Evolutionary conservation across 2,329 filamentous ascomycete species (phyloP).

Genomic region (Penicillium sp.): DNA sequence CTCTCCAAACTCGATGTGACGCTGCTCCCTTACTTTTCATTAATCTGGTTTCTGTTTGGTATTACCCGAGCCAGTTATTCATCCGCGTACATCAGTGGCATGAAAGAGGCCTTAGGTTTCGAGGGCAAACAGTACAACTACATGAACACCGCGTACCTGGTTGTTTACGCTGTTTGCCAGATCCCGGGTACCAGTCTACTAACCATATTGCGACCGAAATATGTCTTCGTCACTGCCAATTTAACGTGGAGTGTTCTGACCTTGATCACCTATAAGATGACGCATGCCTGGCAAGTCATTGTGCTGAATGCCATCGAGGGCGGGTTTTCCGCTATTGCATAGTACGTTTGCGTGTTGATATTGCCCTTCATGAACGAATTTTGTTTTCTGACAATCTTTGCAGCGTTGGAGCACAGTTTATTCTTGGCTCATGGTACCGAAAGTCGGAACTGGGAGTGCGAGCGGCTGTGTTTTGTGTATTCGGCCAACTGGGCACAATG

Average conservation of each 20-base stretch:
- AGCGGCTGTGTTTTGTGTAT: constrained; percentile 37
- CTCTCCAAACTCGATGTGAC: constrained; percentile 45
- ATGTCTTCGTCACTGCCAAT: constrained; percentile 47
- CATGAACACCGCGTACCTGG: constrained; percentile 39
- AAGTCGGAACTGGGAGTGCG: constrained; percentile 44
- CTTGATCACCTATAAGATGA: constrained; percentile 45
- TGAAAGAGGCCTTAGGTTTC: constrained; percentile 41
- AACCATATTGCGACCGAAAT: constrained; percentile 40
- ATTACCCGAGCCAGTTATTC: constrained; percentile 47
- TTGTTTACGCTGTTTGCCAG: constrained; percentile 48
- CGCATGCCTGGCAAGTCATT: constrained; percentile 47
- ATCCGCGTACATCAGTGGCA: constrained; percentile 46
- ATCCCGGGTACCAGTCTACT: constrained; percentile 47
- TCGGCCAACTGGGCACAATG: constrained; percentile 48
- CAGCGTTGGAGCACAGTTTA: constrained; percentile 47
- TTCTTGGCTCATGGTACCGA: constrained; percentile 49
- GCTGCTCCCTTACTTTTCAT: constrained; percentile 46
- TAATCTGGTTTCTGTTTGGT: constrained; percentile 52
- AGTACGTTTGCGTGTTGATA: constrained; percentile 28
- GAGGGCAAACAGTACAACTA: constrained; percentile 45
- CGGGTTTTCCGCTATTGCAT: constrained; percentile 46
- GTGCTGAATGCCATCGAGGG: constrained; percentile 48
- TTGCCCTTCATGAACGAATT: not conserved
- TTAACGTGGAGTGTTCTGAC: constrained; percentile 48
- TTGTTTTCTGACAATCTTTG: not conserved